phyloP scores from a whole-genome alignment of 345 rosid genomes.

The Atalantia buxifolia region DNA sequence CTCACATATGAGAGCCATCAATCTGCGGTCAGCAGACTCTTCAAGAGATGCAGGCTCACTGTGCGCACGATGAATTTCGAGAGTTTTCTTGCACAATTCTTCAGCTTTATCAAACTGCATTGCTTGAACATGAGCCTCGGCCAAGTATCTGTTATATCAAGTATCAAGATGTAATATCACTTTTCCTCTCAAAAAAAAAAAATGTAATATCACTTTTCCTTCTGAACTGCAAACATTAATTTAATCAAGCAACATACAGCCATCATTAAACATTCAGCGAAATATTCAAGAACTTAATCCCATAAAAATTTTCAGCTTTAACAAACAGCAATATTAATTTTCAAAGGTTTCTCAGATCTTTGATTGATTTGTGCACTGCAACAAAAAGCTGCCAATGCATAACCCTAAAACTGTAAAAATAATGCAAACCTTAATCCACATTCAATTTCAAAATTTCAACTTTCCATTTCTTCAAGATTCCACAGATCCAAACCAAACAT shows the following conservation, averaged over 20 bases:
- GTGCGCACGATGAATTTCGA: conserved; percentile 92
- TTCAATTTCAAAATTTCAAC: not conserved
- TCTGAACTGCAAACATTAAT: not conserved
- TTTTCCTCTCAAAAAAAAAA: not conserved
- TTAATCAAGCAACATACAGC: not conserved
- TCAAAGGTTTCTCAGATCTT: not conserved
- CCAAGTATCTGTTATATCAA: conserved; percentile 66
- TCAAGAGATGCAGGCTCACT: conserved; percentile 97
- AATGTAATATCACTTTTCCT: not conserved
- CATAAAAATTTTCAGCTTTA: not conserved
- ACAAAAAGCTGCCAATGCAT: not conserved
- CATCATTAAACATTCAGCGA: not conserved
- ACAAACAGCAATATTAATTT: not conserved
- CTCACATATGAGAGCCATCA: conserved; percentile 92
- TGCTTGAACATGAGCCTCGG: conserved; percentile 98
- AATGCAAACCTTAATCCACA: not conserved
- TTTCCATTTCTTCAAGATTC: not conserved
- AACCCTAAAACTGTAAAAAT: not conserved
- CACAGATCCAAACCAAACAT: not conserved
- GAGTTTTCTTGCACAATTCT: conserved; percentile 85
- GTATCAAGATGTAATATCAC: not conserved
- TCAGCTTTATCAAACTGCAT: conserved; percentile 98
- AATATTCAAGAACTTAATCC: not conserved
- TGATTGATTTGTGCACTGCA: not conserved
- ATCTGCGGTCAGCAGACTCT: conserved; percentile 93